Conservation (phyloP, 148 eudicot genomes). For the Chenopodium formosanum region DNA sequence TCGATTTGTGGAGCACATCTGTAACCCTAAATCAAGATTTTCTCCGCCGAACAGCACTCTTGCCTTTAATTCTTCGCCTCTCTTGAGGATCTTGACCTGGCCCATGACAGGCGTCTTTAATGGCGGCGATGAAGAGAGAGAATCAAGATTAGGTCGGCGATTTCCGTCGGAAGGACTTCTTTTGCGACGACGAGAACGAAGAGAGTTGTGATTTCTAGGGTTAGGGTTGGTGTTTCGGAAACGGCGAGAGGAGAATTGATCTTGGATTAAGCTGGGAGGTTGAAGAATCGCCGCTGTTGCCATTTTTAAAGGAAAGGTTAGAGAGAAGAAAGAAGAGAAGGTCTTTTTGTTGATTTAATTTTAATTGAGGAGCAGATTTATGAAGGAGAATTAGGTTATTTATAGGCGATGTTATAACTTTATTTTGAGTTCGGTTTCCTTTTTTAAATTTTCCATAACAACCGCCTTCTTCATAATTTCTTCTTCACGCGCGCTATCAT, state of each 20-base stretch:
- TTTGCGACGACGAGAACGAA: conserved; percentile 34
- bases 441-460: neutral
- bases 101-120: conserved; percentile 34
- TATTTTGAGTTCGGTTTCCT: neutral
- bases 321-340: neutral
- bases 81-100: conserved; percentile 46
- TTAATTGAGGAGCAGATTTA: too few species aligned
- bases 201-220: conserved; percentile 8
- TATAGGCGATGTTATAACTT: neutral
- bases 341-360: too few species aligned
- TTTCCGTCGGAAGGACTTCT: conserved; percentile 29
- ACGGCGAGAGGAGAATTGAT: conserved; percentile 5
- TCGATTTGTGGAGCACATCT: conserved; percentile 37
- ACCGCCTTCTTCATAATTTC: neutral
- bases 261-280: conserved; percentile 31
- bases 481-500: too few species aligned
- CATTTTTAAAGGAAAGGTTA: conserved; percentile 19
- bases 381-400: neutral
- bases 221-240: conserved; percentile 9
- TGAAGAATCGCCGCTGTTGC: conserved; percentile 35
- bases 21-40: conserved; percentile 13
- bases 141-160: conserved; percentile 4
- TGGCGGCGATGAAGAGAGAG: conserved; percentile 12
- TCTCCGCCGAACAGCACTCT: conserved; percentile 25
- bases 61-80: conserved; percentile 42